Evolutionary conservation across 179 eudicot genomes (phyloP).

Genomic region (Spergularia azorica): DNA sequence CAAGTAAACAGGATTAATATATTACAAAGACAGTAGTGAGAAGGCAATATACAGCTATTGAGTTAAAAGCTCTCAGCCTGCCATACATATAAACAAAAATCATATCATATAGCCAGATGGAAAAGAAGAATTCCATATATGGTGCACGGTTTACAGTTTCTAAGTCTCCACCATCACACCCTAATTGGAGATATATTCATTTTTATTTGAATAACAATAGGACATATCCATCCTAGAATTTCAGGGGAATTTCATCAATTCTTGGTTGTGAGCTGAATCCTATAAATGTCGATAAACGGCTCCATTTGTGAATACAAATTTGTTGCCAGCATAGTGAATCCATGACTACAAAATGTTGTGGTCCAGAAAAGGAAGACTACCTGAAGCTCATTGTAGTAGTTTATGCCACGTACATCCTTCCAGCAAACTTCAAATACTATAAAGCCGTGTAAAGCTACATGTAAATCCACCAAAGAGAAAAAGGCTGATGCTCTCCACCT

Average conservation of each 20-base stretch:
- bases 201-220: background rate
- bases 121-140: background rate
- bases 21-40: background rate
- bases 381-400: slow-evolving; percentile 91
- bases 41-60: slow-evolving; percentile 5
- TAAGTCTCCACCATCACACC: background rate
- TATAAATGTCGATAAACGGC: background rate
- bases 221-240: background rate
- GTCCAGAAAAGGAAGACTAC: slow-evolving; percentile 25
- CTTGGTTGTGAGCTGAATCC: background rate
- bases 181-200: background rate
- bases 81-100: background rate
- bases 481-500: slow-evolving; percentile 53
- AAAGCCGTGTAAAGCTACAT: slow-evolving; percentile 80
- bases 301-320: background rate
- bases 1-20: slow-evolving; percentile 12
- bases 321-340: background rate
- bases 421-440: slow-evolving; percentile 87
- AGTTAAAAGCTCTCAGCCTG: background rate
- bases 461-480: slow-evolving; percentile 74
- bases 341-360: background rate
- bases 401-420: slow-evolving; percentile 89
- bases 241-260: background rate
- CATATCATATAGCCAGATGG: background rate
- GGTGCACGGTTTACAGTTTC: background rate